Conservation (phyloP, 148 eudicot genomes). For the Oxyria digyna region DNA sequence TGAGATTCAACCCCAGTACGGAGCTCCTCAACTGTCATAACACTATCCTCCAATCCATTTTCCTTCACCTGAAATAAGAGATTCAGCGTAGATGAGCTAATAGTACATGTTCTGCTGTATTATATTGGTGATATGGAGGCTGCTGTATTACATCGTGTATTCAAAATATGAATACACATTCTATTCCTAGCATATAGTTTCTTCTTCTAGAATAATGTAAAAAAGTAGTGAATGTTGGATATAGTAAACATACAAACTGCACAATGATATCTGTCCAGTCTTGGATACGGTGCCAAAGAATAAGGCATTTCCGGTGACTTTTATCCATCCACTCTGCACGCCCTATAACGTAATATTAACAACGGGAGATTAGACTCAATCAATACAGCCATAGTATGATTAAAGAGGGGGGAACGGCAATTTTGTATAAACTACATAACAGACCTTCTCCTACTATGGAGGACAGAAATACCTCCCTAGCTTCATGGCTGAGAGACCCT, state of each 20-base stretch:
- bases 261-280: slow-evolving; percentile 89
- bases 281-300: slow-evolving; percentile 95
- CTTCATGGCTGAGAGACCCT: slow-evolving; percentile 98
- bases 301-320: slow-evolving; percentile 74
- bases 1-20: slow-evolving; percentile 78
- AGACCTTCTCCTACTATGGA: slow-evolving; percentile 83
- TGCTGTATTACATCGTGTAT: background rate
- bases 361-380: background rate
- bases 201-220: background rate
- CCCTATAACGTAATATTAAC: slow-evolving; percentile 29
- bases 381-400: background rate
- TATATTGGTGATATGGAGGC: too few relatives aligned
- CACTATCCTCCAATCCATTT: slow-evolving; percentile 86
- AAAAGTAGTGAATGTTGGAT: background rate
- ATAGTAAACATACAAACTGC: slow-evolving; percentile 45
- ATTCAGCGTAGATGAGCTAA: background rate
- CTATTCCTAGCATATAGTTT: background rate
- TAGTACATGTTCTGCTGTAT: background rate
- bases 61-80: slow-evolving; percentile 50
- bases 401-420: background rate
- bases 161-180: background rate
- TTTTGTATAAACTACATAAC: background rate
- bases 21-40: slow-evolving; percentile 88
- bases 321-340: slow-evolving; percentile 98
- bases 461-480: slow-evolving; percentile 77